phyloP scores from a whole-genome alignment of 257 asterid species.

The Coffea eugenioides region DNA sequence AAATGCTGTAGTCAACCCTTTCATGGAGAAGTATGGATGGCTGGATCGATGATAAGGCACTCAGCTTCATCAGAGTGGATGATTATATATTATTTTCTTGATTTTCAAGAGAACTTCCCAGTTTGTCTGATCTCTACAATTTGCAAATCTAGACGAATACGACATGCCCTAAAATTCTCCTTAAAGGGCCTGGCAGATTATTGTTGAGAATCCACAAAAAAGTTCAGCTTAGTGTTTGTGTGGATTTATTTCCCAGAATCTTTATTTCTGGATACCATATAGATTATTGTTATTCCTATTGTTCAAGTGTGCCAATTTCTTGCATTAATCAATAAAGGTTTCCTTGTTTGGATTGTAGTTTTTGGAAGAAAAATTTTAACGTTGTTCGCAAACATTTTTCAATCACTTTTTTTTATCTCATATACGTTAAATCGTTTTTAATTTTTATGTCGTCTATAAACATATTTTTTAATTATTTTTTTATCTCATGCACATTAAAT shows the following conservation, averaged over 20 bases:
- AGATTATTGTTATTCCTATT: not conserved
- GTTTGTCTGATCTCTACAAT: no score
- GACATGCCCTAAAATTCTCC: not conserved
- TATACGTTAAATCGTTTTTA: no score
- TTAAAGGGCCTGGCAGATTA: not conserved
- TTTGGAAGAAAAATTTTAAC: no score
- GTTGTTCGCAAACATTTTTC: no score
- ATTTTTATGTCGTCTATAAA: no score
- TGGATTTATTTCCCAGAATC: not conserved
- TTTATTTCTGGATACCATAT: not conserved
- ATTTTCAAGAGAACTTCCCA: not conserved
- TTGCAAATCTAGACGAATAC: no score
- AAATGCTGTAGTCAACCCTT: conserved; percentile 31
- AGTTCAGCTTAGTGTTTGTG: not conserved
- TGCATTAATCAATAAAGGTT: not conserved
- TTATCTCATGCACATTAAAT: no score
- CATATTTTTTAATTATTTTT: no score
- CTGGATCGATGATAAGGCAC: conserved; percentile 37
- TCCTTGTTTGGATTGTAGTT: no score
- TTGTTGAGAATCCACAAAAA: not conserved
- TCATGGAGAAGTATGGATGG: conserved; percentile 35
- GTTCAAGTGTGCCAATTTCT: not conserved
- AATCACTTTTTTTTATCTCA: no score
- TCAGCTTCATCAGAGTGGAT: conserved; percentile 32
- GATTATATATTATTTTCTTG: not conserved